Evolutionary conservation across 192 early-diverging fungal species (phyloP).

Genomic region (Coemansia sp.): DNA sequence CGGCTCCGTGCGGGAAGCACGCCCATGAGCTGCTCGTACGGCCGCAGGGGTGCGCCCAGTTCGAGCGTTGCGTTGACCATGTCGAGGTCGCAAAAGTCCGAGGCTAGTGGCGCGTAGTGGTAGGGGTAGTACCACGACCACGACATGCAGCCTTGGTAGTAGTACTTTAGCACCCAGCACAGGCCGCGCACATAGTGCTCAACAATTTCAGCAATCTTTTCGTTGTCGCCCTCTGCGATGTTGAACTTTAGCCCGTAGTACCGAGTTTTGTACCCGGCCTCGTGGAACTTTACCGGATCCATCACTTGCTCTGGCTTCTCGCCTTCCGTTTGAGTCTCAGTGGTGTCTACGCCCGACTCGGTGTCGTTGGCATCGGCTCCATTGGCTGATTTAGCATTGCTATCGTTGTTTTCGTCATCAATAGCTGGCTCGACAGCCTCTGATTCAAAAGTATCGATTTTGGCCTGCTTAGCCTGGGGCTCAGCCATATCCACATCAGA

Average conservation of each 20-base stretch:
- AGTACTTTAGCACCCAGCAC: conserved; percentile 96
- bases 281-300: conserved; percentile 69
- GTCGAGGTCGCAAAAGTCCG: conserved; percentile 77
- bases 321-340: conserved; percentile 58
- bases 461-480: conserved; percentile 18
- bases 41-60: conserved; percentile 78
- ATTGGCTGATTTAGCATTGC: conserved; percentile 34
- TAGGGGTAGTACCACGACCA: conserved; percentile 99
- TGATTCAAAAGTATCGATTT: conserved; percentile 2
- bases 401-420: conserved; percentile 12
- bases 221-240: conserved; percentile 60
- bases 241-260: conserved; percentile 72
- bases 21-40: conserved; percentile 97
- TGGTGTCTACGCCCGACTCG: conserved; percentile 59
- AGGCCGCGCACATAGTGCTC: conserved; percentile 90
- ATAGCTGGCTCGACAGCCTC: background rate
- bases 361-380: conserved; percentile 20
- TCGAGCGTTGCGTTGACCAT: conserved; percentile 77
- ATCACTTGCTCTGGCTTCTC: conserved; percentile 19
- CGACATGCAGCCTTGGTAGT: conserved; percentile 89
- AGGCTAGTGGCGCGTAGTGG: conserved; percentile 89
- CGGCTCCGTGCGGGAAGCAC: conserved; percentile 83
- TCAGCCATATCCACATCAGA: conserved; percentile 15
- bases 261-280: conserved; percentile 71
- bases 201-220: conserved; percentile 58